phyloP scores from a whole-genome alignment of 345 rosid species.

The Brassica rapa region DNA sequence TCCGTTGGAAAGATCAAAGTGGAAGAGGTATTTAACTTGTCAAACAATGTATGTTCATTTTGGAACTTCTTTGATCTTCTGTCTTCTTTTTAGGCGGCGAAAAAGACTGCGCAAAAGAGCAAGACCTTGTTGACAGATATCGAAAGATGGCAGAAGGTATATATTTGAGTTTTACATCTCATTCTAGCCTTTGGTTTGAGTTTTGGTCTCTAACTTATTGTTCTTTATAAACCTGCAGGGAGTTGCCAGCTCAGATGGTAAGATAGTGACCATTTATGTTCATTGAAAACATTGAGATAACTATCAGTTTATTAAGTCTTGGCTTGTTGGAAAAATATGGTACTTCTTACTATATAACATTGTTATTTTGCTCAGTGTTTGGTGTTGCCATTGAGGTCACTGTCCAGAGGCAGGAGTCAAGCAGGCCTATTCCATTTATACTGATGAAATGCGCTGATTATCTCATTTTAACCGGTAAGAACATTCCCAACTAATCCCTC shows the following conservation, averaged over 20 bases:
- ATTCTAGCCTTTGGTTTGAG: conserved; percentile 11
- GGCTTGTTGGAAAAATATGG: neutral
- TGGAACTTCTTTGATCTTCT: neutral
- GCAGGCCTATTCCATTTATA: conserved; percentile 67
- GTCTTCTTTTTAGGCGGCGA: conserved; percentile 64
- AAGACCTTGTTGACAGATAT: conserved; percentile 84
- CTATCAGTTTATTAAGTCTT: too few relatives aligned
- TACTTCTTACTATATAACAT: neutral
- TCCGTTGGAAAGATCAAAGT: conserved; percentile 85
- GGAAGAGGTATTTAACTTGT: conserved; percentile 65
- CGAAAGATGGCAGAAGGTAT: conserved; percentile 98
- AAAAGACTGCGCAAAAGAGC: conserved; percentile 86
- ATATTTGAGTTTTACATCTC: conserved; percentile 7
- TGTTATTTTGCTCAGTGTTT: conserved; percentile 53
- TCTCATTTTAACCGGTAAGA: conserved; percentile 80
- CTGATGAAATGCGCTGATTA: conserved; percentile 76
- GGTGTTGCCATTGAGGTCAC: conserved; percentile 83
- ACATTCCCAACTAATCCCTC: neutral
- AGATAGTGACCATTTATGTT: conserved; percentile 17
- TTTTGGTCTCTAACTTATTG: conserved; percentile 34
- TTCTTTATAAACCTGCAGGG: conserved; percentile 60
- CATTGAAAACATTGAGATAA: too few relatives aligned
- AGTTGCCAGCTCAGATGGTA: conserved; percentile 96
- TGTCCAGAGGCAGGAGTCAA: conserved; percentile 72
- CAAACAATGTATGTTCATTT: neutral